Evolutionary conservation across 2,329 filamentous ascomycete species (phyloP).

Genomic region (Botrytis sinoallii): DNA sequence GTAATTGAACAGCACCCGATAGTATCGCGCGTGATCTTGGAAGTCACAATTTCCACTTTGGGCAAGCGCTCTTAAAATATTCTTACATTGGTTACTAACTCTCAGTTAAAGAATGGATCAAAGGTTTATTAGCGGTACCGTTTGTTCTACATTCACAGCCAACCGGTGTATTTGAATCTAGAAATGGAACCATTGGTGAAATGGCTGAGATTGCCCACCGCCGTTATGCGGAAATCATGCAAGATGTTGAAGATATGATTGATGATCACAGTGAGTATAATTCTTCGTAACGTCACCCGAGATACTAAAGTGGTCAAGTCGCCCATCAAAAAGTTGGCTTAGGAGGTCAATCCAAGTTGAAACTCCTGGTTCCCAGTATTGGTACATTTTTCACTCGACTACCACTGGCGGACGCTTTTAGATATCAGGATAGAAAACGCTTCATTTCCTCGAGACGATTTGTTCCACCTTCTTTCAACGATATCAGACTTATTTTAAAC

Average conservation of each 20-base stretch:
- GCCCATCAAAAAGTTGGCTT: constrained; percentile 63
- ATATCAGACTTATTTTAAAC: constrained; percentile 88
- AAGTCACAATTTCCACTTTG: not conserved
- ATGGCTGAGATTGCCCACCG: constrained; percentile 80
- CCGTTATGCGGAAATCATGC: constrained; percentile 92
- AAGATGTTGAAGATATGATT: constrained; percentile 87
- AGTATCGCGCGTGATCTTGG: not conserved
- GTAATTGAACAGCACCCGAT: not conserved
- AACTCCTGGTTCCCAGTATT: constrained; percentile 84
- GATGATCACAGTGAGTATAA: constrained; percentile 74
- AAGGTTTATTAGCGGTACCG: constrained; percentile 86
- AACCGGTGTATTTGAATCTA: constrained; percentile 75
- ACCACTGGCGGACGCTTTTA: constrained; percentile 84
- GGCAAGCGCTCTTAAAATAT: not conserved
- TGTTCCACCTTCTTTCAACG: constrained; percentile 95
- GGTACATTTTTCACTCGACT: constrained; percentile 93
- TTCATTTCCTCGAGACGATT: constrained; percentile 89
- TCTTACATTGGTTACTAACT: not conserved
- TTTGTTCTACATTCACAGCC: constrained; percentile 97
- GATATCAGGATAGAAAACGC: constrained; percentile 80
- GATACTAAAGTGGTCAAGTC: constrained; percentile 48
- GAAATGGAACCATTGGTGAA: constrained; percentile 59
- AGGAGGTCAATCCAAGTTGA: constrained; percentile 79
- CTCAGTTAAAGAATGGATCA: constrained; percentile 77
- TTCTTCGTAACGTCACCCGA: constrained; percentile 14